A percentile compares a stretch with the other conserved stretches of the same genome.
phyloP scores from a whole-genome alignment of 208 protist species.

The Wallacemonas sp. region DNA sequence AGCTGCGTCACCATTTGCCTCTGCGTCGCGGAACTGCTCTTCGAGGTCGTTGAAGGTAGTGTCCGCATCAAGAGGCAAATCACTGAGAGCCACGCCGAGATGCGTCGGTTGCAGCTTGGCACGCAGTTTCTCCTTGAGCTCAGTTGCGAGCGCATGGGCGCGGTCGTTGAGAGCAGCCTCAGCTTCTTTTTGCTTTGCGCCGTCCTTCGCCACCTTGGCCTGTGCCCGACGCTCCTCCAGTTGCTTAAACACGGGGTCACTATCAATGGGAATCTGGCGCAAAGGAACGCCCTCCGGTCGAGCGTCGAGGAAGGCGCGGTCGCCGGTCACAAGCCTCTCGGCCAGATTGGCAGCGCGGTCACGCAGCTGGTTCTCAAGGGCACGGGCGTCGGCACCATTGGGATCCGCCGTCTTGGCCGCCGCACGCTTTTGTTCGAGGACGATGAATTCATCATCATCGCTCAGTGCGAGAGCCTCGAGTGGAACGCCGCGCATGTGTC shows the following conservation, averaged over 20 bases:
- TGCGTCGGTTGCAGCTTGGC: conserved; percentile 41
- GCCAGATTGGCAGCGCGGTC: conserved; percentile 43
- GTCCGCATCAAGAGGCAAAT: conserved; percentile 56
- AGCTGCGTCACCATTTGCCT: conserved; percentile 13
- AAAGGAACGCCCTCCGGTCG: conserved; percentile 50
- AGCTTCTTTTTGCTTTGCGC: conserved; percentile 28
- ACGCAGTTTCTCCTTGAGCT: conserved; percentile 42
- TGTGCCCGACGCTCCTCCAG: conserved; percentile 55
- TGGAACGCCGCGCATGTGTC: conserved; percentile 41
- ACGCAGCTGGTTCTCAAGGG: conserved; percentile 38
- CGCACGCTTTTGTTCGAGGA: conserved; percentile 27
- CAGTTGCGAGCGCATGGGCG: conserved; percentile 39
- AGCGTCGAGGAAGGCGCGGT: conserved; percentile 52
- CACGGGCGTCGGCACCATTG: conserved; percentile 7
- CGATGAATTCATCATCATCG: conserved; percentile 41
- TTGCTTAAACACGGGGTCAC: conserved; percentile 38
- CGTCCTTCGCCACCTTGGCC: conserved; percentile 9
- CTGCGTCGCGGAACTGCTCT: conserved; percentile 40
- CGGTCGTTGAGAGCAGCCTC: conserved; percentile 62
- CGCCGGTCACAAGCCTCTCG: conserved; percentile 21
- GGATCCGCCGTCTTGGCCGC: conserved; percentile 2
- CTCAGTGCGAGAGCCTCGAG: conserved; percentile 45
- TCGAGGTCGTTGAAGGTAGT: conserved; percentile 39
- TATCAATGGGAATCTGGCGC: conserved; percentile 47
- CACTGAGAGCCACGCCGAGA: conserved; percentile 43